Conservation (phyloP, 352 stramenopile genomes). For the Pythium brachiatum region DNA sequence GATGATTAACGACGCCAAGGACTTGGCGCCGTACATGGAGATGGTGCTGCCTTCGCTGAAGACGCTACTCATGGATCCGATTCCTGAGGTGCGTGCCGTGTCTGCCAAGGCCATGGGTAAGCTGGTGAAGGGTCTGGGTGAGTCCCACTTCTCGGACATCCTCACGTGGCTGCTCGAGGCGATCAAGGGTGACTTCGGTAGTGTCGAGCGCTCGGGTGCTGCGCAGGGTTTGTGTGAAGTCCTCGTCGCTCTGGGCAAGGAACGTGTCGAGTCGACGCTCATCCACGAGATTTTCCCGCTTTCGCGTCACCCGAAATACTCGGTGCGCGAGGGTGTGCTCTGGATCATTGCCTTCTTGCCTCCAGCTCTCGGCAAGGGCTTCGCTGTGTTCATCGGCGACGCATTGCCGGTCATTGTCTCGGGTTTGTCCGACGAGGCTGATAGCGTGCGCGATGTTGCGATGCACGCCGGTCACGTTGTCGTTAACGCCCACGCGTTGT, state of each 20-base stretch:
- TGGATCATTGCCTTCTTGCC: slow-evolving; percentile 99
- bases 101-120: slow-evolving; percentile 94
- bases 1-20: slow-evolving; percentile 98
- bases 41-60: slow-evolving; percentile 97
- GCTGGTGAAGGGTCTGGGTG: slow-evolving; percentile 94
- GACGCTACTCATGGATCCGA: slow-evolving; percentile 89
- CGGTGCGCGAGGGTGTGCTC: slow-evolving; percentile 97
- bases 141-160: slow-evolving; percentile 95
- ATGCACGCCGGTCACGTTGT: slow-evolving; percentile 97
- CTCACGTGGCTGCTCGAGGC: slow-evolving; percentile 97
- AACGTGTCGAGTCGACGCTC: slow-evolving; percentile 70
- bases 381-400: slow-evolving; percentile 92
- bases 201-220: slow-evolving; percentile 97
- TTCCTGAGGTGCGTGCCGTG: slow-evolving; percentile 93
- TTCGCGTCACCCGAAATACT: slow-evolving; percentile 91
- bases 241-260: slow-evolving; percentile 81
- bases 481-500: slow-evolving; percentile 95
- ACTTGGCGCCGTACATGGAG: slow-evolving; percentile 98
- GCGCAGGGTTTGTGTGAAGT: slow-evolving; percentile 98
- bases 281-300: slow-evolving; percentile 96
- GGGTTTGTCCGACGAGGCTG: slow-evolving; percentile 98
- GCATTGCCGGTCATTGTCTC: slow-evolving; percentile 96
- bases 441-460: slow-evolving; percentile 97
- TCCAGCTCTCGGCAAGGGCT: slow-evolving; percentile 91
- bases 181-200: slow-evolving; percentile 93